phyloP scores from a whole-genome alignment of 2,329 filamentous ascomycete genomes.

The Trichoderma gracile region DNA sequence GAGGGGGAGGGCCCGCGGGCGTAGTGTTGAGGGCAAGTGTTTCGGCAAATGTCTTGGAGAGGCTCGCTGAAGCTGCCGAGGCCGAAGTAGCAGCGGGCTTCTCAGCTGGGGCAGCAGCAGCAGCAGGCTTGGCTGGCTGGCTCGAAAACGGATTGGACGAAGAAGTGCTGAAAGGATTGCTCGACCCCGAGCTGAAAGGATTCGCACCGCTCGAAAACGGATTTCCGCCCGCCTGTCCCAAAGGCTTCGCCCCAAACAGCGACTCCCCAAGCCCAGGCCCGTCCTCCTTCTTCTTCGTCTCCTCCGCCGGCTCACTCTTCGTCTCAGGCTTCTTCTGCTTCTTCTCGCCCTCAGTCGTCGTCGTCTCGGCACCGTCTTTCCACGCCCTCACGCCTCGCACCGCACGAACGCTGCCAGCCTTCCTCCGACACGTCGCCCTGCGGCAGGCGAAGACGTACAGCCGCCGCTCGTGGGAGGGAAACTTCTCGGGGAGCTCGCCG shows the following conservation, averaged over 20 bases:
- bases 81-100: slow-evolving; percentile 33
- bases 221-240: slow-evolving; percentile 47
- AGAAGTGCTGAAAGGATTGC: slow-evolving; percentile 38
- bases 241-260: slow-evolving; percentile 65
- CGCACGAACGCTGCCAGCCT: slow-evolving; percentile 76
- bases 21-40: slow-evolving; percentile 71
- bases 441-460: slow-evolving; percentile 85
- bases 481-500: slow-evolving; percentile 81
- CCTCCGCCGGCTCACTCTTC: slow-evolving; percentile 39
- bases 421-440: slow-evolving; percentile 75
- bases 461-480: slow-evolving; percentile 82
- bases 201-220: slow-evolving; percentile 46
- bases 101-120: slow-evolving; percentile 34
- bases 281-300: slow-evolving; percentile 39
- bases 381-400: slow-evolving; percentile 67
- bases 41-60: slow-evolving; percentile 68
- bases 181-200: slow-evolving; percentile 34
- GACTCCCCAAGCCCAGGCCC: slow-evolving; percentile 61
- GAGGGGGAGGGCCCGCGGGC: slow-evolving; percentile 36
- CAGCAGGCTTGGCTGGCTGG: slow-evolving; percentile 39
- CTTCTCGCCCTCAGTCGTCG: slow-evolving; percentile 38
- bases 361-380: slow-evolving; percentile 42
- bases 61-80: slow-evolving; percentile 32
- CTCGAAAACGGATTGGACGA: slow-evolving; percentile 37
- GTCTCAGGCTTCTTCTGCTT: slow-evolving; percentile 37